A percentile compares a stretch with the other conserved stretches of the same genome.
phyloP scores from a whole-genome alignment of 2,329 filamentous ascomycete species.

The Neoscytalidium dimidiatum region DNA sequence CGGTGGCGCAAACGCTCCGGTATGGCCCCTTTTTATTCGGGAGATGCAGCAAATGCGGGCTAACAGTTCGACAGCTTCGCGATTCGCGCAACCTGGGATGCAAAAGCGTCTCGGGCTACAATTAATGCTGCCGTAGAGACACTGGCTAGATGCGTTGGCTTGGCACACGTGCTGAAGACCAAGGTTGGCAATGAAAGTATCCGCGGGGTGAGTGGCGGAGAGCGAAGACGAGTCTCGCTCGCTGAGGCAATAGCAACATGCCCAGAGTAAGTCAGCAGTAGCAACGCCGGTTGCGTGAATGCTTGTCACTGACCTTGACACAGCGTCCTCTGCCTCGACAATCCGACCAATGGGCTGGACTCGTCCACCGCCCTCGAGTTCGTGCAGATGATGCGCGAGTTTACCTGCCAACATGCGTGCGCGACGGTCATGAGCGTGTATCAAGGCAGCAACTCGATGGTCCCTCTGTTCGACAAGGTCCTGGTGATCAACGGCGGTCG shows the following conservation, averaged over 20 bases:
- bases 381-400: conserved; percentile 50
- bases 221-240: conserved; percentile 59
- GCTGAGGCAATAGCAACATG: conserved; percentile 46
- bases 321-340: conserved; percentile 39
- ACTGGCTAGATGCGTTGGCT: conserved; percentile 50
- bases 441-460: conserved; percentile 30
- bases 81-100: too few species aligned
- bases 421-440: conserved; percentile 58
- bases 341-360: conserved; percentile 33
- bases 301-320: not conserved
- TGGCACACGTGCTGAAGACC: conserved; percentile 52
- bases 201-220: conserved; percentile 59
- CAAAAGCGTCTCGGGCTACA: conserved; percentile 25
- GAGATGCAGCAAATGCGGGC: too few species aligned
- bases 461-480: conserved; percentile 64
- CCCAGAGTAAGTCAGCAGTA: not conserved
- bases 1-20: too few species aligned
- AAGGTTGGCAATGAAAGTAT: conserved; percentile 57
- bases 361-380: conserved; percentile 54
- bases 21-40: too few species aligned
- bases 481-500: conserved; percentile 71
- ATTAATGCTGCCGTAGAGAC: conserved; percentile 47
- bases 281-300: conserved; percentile 22
- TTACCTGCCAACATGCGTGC: conserved; percentile 47
- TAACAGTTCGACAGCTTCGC: too few species aligned